Evolutionary conservation across 2,329 filamentous ascomycete species (phyloP).

Genomic region (Claviceps sorghi): DNA sequence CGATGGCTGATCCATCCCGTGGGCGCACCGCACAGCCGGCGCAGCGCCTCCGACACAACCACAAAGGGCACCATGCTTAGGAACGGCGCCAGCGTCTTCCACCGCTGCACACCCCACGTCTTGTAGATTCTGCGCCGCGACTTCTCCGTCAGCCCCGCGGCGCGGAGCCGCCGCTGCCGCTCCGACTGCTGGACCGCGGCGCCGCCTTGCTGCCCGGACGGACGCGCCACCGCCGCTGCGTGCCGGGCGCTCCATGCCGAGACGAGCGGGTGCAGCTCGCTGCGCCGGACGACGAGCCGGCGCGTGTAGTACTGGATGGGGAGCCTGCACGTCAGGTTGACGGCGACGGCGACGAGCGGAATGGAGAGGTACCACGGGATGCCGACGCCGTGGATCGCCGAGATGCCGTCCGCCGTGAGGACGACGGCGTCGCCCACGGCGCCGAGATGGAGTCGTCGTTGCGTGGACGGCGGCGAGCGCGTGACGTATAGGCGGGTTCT

Average conservation of each 20-base stretch:
- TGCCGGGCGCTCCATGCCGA: constrained; percentile 19
- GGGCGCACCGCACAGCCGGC: constrained; percentile 27
- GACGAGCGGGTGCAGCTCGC: constrained; percentile 16
- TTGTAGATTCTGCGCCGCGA: constrained; percentile 21
- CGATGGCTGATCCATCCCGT: constrained; percentile 17
- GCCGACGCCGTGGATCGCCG: constrained; percentile 28
- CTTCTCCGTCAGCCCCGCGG: constrained; percentile 13
- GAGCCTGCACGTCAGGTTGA: constrained; percentile 31
- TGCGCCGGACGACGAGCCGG: constrained; percentile 16
- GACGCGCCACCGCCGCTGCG: constrained; percentile 1
- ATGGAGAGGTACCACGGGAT: constrained; percentile 41
- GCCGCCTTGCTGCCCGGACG: not conserved
- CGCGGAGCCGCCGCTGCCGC: constrained; percentile 12
- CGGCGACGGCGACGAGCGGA: constrained; percentile 32
- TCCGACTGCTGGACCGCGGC: constrained; percentile 7
- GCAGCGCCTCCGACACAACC: constrained; percentile 33
- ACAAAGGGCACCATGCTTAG: constrained; percentile 34
- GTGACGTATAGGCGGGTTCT: not conserved
- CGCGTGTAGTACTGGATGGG: constrained; percentile 30
- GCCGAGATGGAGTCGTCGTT: constrained; percentile 20
- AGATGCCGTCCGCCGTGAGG: constrained; percentile 27
- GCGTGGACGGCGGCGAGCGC: not conserved
- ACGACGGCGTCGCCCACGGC: constrained; percentile 21
- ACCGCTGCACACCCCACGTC: constrained; percentile 29
- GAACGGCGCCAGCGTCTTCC: constrained; percentile 28